Conservation (phyloP, 371 early-diverging fungal genomes). For the Globomyces sp. region DNA sequence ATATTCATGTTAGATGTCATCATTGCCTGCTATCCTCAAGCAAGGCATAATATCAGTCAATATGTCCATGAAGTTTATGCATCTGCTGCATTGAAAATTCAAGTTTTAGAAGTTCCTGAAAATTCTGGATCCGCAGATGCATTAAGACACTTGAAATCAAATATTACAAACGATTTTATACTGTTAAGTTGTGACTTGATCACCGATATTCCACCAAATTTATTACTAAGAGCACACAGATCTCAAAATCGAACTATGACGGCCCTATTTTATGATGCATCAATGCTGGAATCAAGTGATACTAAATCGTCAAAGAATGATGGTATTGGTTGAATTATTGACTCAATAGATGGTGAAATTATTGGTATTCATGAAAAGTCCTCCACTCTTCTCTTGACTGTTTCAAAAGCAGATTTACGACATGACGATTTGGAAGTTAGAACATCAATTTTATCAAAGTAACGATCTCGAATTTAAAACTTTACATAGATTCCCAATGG, state of each 20-base stretch:
- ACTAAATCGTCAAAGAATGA: background rate
- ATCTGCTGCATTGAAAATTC: conserved; percentile 37
- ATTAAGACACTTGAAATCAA: conserved; percentile 70
- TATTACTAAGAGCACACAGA: conserved; percentile 78
- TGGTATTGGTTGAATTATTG: too few species aligned
- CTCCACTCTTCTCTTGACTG: conserved; percentile 72
- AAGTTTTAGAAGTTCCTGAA: conserved; percentile 68
- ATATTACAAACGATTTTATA: conserved; percentile 85
- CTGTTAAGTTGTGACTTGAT: conserved; percentile 87
- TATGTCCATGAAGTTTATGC: conserved; percentile 74
- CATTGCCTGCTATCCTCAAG: conserved; percentile 64
- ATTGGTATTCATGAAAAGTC: conserved; percentile 77
- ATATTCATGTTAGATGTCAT: conserved; percentile 63
- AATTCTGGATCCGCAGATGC: conserved; percentile 84
- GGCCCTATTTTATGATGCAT: conserved; percentile 74
- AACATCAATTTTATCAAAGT: conserved; percentile 58
- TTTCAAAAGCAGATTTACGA: conserved; percentile 29
- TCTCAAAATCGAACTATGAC: conserved; percentile 73
- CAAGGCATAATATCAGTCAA: conserved; percentile 60
- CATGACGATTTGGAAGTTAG: conserved; percentile 74
- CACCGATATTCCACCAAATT: conserved; percentile 76
- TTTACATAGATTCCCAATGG: conserved; percentile 64
- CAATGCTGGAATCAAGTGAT: conserved; percentile 39
- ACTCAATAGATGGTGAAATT: conserved; percentile 32
- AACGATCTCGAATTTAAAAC: conserved; percentile 27